These are phyloP conservation scores for Eucalyptus pauciflora DNA, from an alignment of 345 rosid genomes.

Conservation along the genomic window DNA sequence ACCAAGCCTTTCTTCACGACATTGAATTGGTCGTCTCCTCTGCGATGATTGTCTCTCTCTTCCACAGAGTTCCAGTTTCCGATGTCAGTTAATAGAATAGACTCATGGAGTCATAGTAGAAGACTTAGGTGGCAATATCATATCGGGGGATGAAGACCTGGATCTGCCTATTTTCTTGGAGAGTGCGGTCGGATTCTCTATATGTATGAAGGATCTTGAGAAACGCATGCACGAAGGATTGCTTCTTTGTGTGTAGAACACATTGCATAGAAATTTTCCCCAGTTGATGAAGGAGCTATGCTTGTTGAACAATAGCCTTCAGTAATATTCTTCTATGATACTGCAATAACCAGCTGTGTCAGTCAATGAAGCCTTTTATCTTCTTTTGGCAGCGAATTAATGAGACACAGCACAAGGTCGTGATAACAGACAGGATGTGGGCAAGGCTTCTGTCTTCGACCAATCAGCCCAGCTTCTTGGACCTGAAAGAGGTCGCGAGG, in stretches of 20 bases:
- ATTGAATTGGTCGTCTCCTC: not conserved
- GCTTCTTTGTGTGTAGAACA: not conserved
- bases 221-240: not conserved
- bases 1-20: not conserved
- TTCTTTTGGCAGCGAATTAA: constrained; percentile 31
- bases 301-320: not conserved
- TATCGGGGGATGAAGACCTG: not conserved
- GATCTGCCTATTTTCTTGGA: not conserved
- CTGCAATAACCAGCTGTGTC: not conserved
- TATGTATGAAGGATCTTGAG: not conserved
- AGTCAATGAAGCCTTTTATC: not conserved
- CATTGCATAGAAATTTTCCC: not conserved
- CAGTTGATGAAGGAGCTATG: not conserved
- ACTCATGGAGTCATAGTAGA: not conserved
- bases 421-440: constrained; percentile 80
- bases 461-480: constrained; percentile 69
- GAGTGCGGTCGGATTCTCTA: not conserved
- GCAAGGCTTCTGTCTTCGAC: constrained; percentile 69
- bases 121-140: not conserved
- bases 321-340: not conserved
- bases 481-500: constrained; percentile 6
- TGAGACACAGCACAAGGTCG: constrained; percentile 54
- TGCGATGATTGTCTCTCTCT: not conserved
- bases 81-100: not conserved
- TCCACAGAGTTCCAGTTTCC: not conserved